phyloP scores from a whole-genome alignment of 2,329 filamentous ascomycete genomes.

The Aureobasidium pullulans region DNA sequence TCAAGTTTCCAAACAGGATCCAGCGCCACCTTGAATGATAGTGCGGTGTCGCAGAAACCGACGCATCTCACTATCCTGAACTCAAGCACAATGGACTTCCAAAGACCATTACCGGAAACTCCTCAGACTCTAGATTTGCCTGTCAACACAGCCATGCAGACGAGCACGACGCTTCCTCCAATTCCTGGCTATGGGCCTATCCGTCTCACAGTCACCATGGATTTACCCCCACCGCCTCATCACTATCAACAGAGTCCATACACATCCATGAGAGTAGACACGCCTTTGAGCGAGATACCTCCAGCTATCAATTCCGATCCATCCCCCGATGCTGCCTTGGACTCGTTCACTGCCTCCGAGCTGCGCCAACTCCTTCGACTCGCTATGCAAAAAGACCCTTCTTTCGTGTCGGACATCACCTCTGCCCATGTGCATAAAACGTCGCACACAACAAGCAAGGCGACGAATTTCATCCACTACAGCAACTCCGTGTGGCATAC shows the following conservation, averaged over 20 bases:
- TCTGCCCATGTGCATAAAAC: neutral
- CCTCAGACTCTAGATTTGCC: neutral
- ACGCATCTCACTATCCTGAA: neutral
- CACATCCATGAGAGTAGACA: neutral
- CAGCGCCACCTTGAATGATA: neutral
- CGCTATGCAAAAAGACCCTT: neutral
- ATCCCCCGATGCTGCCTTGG: neutral
- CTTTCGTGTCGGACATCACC: neutral
- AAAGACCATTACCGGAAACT: neutral
- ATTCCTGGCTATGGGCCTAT: slow-evolving; percentile 1
- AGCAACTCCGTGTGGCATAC: slow-evolving; percentile 8
- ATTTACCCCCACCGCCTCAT: neutral
- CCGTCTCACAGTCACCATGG: slow-evolving; percentile 2
- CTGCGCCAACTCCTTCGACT: neutral
- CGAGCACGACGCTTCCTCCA: neutral
- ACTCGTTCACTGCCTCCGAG: neutral
- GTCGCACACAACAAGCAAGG: neutral
- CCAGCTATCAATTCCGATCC: neutral
- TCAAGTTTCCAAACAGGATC: slow-evolving; percentile 6
- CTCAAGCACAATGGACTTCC: neutral
- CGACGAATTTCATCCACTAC: neutral
- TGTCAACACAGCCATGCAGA: neutral
- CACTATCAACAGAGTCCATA: neutral
- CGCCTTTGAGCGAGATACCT: neutral
- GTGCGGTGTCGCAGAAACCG: neutral